These are phyloP conservation scores for Mucor racemosus DNA, from an alignment of 371 early-diverging fungal genomes.

Conservation along the genomic window DNA sequence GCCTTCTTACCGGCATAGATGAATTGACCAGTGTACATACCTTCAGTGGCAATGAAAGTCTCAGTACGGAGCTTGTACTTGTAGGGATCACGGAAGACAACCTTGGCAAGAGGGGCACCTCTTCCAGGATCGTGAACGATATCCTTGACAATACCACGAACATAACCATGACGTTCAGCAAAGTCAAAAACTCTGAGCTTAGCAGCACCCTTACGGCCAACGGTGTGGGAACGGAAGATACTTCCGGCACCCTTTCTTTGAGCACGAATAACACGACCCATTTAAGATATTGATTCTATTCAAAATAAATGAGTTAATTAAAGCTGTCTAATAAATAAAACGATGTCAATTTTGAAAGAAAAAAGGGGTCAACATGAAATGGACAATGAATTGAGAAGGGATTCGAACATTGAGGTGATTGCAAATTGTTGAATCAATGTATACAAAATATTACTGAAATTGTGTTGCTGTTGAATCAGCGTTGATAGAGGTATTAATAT, in stretches of 20 bases:
- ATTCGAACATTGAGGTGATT: neutral
- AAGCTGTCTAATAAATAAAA: neutral
- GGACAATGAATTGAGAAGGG: neutral
- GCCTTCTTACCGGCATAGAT: constrained; percentile 99
- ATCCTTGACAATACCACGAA: constrained; percentile 97
- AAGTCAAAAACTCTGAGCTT: constrained; percentile 93
- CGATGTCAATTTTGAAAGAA: neutral
- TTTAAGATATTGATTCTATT: constrained; percentile 18
- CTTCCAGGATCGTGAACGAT: constrained; percentile 99
- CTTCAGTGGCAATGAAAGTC: constrained; percentile 99
- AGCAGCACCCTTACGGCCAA: constrained; percentile 96
- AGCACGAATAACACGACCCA: constrained; percentile 84
- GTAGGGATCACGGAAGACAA: constrained; percentile 65
- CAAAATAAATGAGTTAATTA: neutral
- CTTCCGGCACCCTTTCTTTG: constrained; percentile 98
- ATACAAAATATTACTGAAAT: no score
- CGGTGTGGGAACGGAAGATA: constrained; percentile 97
- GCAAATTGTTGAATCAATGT: no score
- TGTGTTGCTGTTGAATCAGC: no score
- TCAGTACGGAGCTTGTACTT: constrained; percentile 89
- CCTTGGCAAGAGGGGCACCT: constrained; percentile 99
- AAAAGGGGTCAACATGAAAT: neutral
- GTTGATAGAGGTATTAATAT: no score
- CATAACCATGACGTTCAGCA: constrained; percentile 97
- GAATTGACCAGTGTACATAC: constrained; percentile 99